Base-by-base conservation (phyloP, 2,329 filamentous ascomycete species). In the Elsinoe necatrix region DNA sequence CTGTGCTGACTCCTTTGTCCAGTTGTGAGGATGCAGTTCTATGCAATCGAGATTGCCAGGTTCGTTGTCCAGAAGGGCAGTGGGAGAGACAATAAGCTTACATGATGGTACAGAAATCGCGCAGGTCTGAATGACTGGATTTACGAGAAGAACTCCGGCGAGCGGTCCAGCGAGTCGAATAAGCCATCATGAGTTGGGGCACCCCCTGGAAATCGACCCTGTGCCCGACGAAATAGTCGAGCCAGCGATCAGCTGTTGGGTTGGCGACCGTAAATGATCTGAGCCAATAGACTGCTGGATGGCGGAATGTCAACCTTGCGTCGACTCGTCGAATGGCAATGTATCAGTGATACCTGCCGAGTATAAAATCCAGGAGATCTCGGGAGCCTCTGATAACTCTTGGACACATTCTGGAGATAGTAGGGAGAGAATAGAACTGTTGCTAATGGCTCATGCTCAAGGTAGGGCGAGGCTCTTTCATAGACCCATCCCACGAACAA, bases 111-210 rank as follows among this genome's bases (percentile, higher is more conserved):
- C 59, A 84, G 84, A 64, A 98, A 98, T 74, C 85, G 85, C 59
- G 81, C 81, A 55, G 92, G 92, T 25, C 74, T 97, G 58, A 98
- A 98, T 68, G 93, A 98, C 72, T 98, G 93, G 93, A 83, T 98
- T 61, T 93, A 92, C 72, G 91, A 97, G 74, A 80, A 88, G 70
- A 82, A 85, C 1, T 37, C 29, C 9, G 20, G 41, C 41, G 41
- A 45, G 21, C 83, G 92, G 66, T 77, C 79, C 57, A 76, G 80
- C 63, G 80, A 80, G 70, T 71, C 67, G n/a, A 34, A 9, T 21
- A 50, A 50, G 25, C 45, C 45, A 67, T 64, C 62, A 27, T 66
- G 61, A 66, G 58, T n/a, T 8, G 14, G 11, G n/a, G 5, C 2
- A 16, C 1, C 9, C 45, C 18, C 18, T 23, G 9, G 41, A 12